Evolutionary conservation across 2,329 filamentous ascomycete species (phyloP), one percentile per base, ranked within the genome.

Genomic region (Neoarthrinium moseri): DNA sequence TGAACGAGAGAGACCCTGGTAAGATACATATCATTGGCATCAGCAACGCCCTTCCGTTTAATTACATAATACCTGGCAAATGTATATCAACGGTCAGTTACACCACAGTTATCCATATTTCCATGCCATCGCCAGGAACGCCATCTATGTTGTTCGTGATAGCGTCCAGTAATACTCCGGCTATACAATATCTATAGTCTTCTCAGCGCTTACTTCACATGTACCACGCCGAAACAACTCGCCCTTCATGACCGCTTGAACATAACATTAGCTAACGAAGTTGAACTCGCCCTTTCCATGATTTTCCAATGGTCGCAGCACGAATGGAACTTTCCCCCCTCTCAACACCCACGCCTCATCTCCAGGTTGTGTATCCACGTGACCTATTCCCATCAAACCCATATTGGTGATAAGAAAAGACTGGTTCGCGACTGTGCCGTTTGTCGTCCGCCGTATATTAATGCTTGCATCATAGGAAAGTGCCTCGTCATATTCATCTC

Each of bases 311-410:
- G 32, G 32, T 34, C 32, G 32, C 32, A 34, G 32, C 32, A 34
- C 32, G 32, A 34, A 34, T 12, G 32, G 32, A 17, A 34, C n/a
- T 34, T 34, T 34, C 32, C 32, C 32, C 7, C 32, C 32, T 34
- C 32, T 34, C n/a, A 34, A 15, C n/a, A 34, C 32, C 32, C 32
- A 34, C 18, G 18, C n/a, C n/a, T 34, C 32, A 34, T 34, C 32
- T 34, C 32, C 32, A 34, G 32, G 32, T 15, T 34, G 32, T 34
- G 32, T 34, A 15, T 34, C 32, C 32, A 34, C 32, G 18, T 34
- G 32, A 34, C 32, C 32, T 17, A 17, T 34, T 7, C 32, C 32
- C 32, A 34, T 34, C n/a, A 4, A 15, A 34, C 32, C 32, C 32
- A 34, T 34, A 12, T 34, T 34, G n/a, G 32, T 34, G 32, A 17